Percentiles rank a stretch among this genome's conserved stretches.
These are phyloP conservation scores for Wickerhamiella azyma DNA, from an alignment of 805 yeast species.

Conservation along the genomic window DNA sequence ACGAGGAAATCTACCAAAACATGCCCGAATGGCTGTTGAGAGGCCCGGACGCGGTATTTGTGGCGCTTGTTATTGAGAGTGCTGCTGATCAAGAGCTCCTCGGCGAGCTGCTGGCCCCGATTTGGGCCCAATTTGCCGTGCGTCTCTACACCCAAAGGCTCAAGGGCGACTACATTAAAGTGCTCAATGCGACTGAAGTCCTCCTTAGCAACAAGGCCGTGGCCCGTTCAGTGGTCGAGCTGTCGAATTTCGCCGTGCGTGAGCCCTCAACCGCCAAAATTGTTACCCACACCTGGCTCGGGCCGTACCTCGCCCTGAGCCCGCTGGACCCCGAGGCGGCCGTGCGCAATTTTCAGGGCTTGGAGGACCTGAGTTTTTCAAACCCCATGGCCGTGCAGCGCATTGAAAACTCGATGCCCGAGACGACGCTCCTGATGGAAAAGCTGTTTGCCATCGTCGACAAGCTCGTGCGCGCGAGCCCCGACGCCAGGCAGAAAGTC, in stretches of 20 bases:
- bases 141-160: constrained; percentile 30
- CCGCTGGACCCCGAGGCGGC: constrained; percentile 48
- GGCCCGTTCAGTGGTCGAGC: constrained; percentile 44
- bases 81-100: constrained; percentile 56
- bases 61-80: constrained; percentile 42
- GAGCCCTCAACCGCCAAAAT: constrained; percentile 37
- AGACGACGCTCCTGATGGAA: constrained; percentile 11
- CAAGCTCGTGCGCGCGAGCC: constrained; percentile 60
- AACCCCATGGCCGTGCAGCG: constrained; percentile 11
- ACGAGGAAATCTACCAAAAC: constrained; percentile 13
- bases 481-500: constrained; percentile 46
- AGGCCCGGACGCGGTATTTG: constrained; percentile 30
- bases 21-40: constrained; percentile 3
- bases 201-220: constrained; percentile 47
- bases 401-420: constrained; percentile 17
- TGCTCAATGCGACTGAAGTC: constrained; percentile 39
- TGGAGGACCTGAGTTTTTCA: constrained; percentile 10
- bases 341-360: constrained; percentile 33
- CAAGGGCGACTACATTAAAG: constrained; percentile 30
- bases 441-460: constrained; percentile 58
- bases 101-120: constrained; percentile 42
- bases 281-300: constrained; percentile 55
- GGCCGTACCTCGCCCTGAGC: constrained; percentile 62
- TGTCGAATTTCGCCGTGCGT: constrained; percentile 39
- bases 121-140: constrained; percentile 28